Conservation (phyloP, 179 eudicot genomes). For the Sideroxylon spinosum region DNA sequence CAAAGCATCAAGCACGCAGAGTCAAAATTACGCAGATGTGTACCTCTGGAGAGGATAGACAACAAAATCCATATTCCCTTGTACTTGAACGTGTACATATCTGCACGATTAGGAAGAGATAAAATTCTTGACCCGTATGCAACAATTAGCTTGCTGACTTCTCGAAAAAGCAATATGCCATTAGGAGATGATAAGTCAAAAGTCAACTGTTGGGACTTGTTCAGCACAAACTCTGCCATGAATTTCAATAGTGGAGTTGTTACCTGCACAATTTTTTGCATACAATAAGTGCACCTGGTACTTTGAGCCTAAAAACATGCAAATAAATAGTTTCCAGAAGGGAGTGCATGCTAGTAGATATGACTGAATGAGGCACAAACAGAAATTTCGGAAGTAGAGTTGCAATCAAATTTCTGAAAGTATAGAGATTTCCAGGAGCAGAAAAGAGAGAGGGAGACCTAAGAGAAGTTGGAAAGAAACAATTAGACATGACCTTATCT, state of each 20-base stretch:
- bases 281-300: constrained; percentile 5
- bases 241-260: constrained; percentile 88
- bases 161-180: constrained; percentile 95
- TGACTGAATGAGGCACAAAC: not conserved
- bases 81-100: constrained; percentile 83
- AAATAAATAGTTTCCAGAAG: not conserved
- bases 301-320: not conserved
- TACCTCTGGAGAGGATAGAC: constrained; percentile 82
- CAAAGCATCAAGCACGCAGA: not conserved
- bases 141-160: constrained; percentile 88
- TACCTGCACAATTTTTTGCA: constrained; percentile 50
- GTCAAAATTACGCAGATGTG: not conserved
- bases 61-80: constrained; percentile 93
- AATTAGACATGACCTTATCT: too few relatives aligned
- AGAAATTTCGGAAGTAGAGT: not conserved
- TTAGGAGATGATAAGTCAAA: constrained; percentile 94
- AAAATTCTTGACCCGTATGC: constrained; percentile 85
- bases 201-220: constrained; percentile 91
- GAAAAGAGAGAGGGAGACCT: too few relatives aligned
- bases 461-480: too few relatives aligned
- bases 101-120: constrained; percentile 58
- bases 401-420: too few relatives aligned
- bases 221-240: constrained; percentile 91
- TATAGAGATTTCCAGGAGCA: too few relatives aligned
- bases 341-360: not conserved